Evolutionary conservation across 2,329 filamentous ascomycete genomes (phyloP).

Genomic region (Aspergillus awamori): DNA sequence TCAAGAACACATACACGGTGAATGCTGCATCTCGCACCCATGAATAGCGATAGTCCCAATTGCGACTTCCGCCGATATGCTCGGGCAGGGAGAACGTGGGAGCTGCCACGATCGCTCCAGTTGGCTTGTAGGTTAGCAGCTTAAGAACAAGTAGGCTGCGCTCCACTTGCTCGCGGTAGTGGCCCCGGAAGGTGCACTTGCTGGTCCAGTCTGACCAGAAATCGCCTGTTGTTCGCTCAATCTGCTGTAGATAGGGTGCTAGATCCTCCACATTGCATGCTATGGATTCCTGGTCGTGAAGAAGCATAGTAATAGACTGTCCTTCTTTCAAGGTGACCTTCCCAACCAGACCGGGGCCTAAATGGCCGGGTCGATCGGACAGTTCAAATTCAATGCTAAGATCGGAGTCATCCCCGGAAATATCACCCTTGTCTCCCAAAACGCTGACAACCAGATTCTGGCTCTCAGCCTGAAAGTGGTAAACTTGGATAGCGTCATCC

Average conservation of each 20-base stretch:
- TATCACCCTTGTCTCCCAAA: neutral
- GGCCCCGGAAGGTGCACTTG: slow-evolving; percentile 70
- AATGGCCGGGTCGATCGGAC: slow-evolving; percentile 52
- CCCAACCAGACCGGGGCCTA: slow-evolving; percentile 66
- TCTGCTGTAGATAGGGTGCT: neutral
- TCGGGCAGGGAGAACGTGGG: slow-evolving; percentile 79
- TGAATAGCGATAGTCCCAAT: slow-evolving; percentile 60
- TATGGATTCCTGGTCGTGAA: slow-evolving; percentile 62
- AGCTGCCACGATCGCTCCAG: slow-evolving; percentile 74
- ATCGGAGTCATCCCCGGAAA: neutral
- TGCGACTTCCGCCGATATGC: slow-evolving; percentile 66
- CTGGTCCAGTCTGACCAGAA: slow-evolving; percentile 77
- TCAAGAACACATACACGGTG: slow-evolving; percentile 74
- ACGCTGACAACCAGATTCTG: neutral
- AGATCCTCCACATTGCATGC: slow-evolving; percentile 52
- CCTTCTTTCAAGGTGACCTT: slow-evolving; percentile 64
- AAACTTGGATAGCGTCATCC: neutral
- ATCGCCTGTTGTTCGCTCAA: slow-evolving; percentile 68
- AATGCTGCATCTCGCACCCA: slow-evolving; percentile 80
- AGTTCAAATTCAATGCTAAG: neutral
- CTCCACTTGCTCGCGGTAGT: slow-evolving; percentile 71
- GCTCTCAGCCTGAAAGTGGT: neutral
- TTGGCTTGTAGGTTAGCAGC: slow-evolving; percentile 76
- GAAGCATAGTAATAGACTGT: slow-evolving; percentile 69
- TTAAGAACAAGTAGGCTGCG: slow-evolving; percentile 75